phyloP scores from a whole-genome alignment of 768 basidiomycete species.

The Lactarius pseudohatsudake region DNA sequence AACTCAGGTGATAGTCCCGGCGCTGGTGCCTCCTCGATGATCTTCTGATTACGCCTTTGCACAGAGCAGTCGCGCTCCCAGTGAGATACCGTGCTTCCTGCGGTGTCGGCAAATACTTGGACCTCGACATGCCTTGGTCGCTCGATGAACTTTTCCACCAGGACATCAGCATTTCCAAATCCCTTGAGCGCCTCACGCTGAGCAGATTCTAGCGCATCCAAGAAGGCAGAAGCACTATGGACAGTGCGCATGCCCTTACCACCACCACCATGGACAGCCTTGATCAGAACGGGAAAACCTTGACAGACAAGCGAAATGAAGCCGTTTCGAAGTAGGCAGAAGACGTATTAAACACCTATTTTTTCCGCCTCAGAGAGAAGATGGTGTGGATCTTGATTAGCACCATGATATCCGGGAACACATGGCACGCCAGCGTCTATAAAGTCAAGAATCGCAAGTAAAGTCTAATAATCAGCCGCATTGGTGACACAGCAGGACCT shows the following conservation, averaged over 20 bases:
- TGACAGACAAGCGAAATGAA: background rate
- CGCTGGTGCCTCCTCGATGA: slow-evolving; percentile 94
- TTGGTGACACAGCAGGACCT: background rate
- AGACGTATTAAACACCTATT: slow-evolving; percentile 51
- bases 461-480: slow-evolving; percentile 8
- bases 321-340: background rate
- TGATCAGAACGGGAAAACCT: slow-evolving; percentile 93
- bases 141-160: slow-evolving; percentile 87
- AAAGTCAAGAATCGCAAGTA: background rate
- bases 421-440: slow-evolving; percentile 87
- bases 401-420: slow-evolving; percentile 91
- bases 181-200: slow-evolving; percentile 85
- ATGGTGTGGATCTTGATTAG: slow-evolving; percentile 71
- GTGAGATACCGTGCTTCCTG: slow-evolving; percentile 84
- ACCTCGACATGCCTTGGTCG: slow-evolving; percentile 91
- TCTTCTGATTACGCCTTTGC: slow-evolving; percentile 92
- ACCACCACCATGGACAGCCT: slow-evolving; percentile 94
- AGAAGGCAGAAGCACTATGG: slow-evolving; percentile 62
- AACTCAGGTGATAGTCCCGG: slow-evolving; percentile 81
- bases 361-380: slow-evolving; percentile 66
- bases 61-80: slow-evolving; percentile 96
- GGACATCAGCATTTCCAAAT: slow-evolving; percentile 83
- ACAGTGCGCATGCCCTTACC: slow-evolving; percentile 95
- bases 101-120: slow-evolving; percentile 86
- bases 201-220: slow-evolving; percentile 81